A percentile compares a stretch with the other conserved stretches of the same genome.
Conservation (phyloP, 352 stramenopile genomes). For the Phytopythium mirpurense region DNA sequence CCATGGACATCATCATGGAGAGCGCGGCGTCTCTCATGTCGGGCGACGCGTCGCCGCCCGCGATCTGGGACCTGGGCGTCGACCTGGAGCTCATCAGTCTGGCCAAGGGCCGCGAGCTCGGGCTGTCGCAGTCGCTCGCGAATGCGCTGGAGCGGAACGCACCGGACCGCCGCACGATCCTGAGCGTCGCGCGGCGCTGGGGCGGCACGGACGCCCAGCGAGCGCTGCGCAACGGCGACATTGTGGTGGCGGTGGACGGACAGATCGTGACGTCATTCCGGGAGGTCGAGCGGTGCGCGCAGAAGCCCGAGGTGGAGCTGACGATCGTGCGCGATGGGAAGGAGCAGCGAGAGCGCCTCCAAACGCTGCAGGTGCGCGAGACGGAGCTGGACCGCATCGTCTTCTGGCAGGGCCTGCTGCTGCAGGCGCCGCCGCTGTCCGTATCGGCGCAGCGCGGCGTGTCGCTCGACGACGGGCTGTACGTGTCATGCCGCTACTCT, state of each 20-base stretch:
- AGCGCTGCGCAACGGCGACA: conserved; percentile 77
- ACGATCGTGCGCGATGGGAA: conserved; percentile 84
- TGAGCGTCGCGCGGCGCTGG: conserved; percentile 74
- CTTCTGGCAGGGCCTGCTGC: conserved; percentile 87
- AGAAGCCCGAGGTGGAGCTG: conserved; percentile 74
- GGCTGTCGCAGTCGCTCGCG: conserved; percentile 72
- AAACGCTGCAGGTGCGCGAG: conserved; percentile 73
- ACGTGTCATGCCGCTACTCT: conserved; percentile 84
- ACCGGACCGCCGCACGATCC: conserved; percentile 66
- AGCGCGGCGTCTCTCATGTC: conserved; percentile 68
- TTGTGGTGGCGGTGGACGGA: conserved; percentile 81
- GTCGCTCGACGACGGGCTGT: conserved; percentile 77
- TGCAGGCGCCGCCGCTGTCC: conserved; percentile 85
- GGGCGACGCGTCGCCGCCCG: conserved; percentile 38
- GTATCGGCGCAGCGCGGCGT: conserved; percentile 83
- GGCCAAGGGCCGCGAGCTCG: conserved; percentile 84
- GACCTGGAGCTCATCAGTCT: conserved; percentile 88
- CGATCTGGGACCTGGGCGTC: conserved; percentile 77
- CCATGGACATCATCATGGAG: conserved; percentile 87
- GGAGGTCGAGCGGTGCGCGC: conserved; percentile 75
- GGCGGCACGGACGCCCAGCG: conserved; percentile 66
- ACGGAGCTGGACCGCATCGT: conserved; percentile 90
- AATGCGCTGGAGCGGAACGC: conserved; percentile 70
- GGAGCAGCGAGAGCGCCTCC: conserved; percentile 64
- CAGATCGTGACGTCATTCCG: conserved; percentile 83